Evolutionary conservation across 805 yeast species (phyloP), one percentile per base, ranked within the genome.

Genomic region (Ogataea angusta): DNA sequence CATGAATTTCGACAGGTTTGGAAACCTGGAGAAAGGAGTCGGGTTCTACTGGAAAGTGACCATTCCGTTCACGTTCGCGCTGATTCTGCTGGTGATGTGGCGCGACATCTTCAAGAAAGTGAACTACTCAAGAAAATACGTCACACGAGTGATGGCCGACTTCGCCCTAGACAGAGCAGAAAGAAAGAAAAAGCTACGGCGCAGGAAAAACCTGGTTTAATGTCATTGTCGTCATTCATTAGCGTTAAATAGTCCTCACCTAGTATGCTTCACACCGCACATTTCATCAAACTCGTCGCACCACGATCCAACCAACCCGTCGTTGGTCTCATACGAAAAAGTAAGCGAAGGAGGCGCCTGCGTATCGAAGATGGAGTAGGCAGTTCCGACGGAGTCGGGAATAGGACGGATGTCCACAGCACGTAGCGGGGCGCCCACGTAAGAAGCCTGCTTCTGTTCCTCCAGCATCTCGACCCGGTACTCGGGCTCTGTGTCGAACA

Each of bases 41-140:
- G 50, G 56, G 5, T 72, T 67, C 48, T 75, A 73, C 52, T 75
- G 80, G 80, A 56, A 61, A 10, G 54, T 75, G 7, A 72, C 77
- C 1, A 41, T 65, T 1, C 72, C 73, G 0, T 69, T 70, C 49
- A 63, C 68, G 35, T 56, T 53, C 24, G 69, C 57, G 0, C 48
- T 69, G 40, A 42, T 68, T 43, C 23, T 63, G 5, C 30, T 70
- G 28, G 55, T 69, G 21, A 69, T 69, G 55, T 60, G 67, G 61
- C 49, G 48, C 14, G 52, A 48, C 17, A 35, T 48, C 6, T 26
- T 23, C 10, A 47, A 42, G 29, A 37, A 27, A n/a, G 15, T 39
- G 26, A 37, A 15, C 10, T 39, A 32, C 18, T 30, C 18, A 12
- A 39, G 33, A 18, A 43, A 40, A 31, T 32, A 19, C 30, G 42